These are phyloP conservation scores for Penicillium manginii DNA, from an alignment of 495 filamentous ascomycete genomes.

Conservation along the genomic window DNA sequence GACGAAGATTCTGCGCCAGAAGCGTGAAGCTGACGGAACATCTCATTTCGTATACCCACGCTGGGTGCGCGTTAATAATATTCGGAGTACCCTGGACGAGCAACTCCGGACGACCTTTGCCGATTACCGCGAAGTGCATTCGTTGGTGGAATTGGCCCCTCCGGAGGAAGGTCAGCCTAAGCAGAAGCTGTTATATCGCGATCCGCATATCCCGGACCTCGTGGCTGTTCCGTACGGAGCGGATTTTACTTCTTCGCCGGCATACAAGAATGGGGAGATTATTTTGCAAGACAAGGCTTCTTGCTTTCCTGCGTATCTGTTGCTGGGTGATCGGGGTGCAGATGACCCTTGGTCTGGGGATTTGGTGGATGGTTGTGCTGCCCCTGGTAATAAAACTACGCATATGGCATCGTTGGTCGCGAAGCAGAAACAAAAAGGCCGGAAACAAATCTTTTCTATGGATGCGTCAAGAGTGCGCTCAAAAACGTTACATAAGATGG, in stretches of 20 bases:
- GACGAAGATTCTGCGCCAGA: slow-evolving; percentile 52
- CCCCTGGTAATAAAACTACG: slow-evolving; percentile 96
- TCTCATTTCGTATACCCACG: slow-evolving; percentile 61
- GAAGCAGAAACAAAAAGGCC: slow-evolving; percentile 32
- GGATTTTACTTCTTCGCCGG: slow-evolving; percentile 68
- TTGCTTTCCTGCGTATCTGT: slow-evolving; percentile 87
- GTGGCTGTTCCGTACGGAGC: slow-evolving; percentile 70
- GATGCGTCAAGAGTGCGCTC: slow-evolving; percentile 57
- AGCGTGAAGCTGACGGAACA: slow-evolving; percentile 26
- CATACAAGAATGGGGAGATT: slow-evolving; percentile 75
- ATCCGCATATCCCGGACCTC: slow-evolving; percentile 80
- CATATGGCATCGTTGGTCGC: slow-evolving; percentile 78
- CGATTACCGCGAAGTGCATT: slow-evolving; percentile 52
- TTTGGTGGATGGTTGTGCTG: slow-evolving; percentile 87
- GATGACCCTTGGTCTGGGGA: slow-evolving; percentile 57
- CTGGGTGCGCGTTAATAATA: slow-evolving; percentile 86
- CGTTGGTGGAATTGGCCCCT: slow-evolving; percentile 46
- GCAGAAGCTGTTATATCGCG: slow-evolving; percentile 56
- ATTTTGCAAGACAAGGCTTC: slow-evolving; percentile 97
- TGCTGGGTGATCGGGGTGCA: slow-evolving; percentile 54
- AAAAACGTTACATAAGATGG: slow-evolving; percentile 79
- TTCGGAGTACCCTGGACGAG: slow-evolving; percentile 69
- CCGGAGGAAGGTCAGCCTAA: slow-evolving; percentile 23
- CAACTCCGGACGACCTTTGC: slow-evolving; percentile 72
- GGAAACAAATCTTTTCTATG: slow-evolving; percentile 44